Conservation (phyloP, 2,329 filamentous ascomycete species). For the Teratosphaeria pseudoeucalypti region DNA sequence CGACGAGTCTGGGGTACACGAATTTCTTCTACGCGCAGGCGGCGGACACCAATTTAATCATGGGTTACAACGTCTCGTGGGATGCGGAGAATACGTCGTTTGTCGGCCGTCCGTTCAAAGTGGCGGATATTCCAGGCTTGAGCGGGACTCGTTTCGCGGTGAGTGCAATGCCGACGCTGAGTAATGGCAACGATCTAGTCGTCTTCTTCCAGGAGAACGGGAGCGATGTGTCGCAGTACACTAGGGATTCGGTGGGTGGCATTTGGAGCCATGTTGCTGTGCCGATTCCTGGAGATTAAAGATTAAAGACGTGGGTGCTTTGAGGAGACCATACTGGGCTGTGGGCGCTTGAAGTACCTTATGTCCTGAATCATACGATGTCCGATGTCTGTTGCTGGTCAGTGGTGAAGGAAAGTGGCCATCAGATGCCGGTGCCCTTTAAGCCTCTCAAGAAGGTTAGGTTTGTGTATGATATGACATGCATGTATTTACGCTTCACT, state of each 20-base stretch:
- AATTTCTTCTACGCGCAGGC: slow-evolving; percentile 34
- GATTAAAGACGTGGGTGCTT: neutral
- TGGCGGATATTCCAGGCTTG: slow-evolving; percentile 26
- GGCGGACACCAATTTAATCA: slow-evolving; percentile 23
- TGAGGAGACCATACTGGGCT: neutral
- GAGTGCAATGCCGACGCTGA: slow-evolving; percentile 20
- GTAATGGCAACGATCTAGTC: slow-evolving; percentile 15
- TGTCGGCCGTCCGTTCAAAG: slow-evolving; percentile 22
- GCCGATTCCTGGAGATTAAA: neutral
- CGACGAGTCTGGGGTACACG: slow-evolving; percentile 32
- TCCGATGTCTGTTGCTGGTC: too few species aligned
- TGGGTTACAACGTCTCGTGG: slow-evolving; percentile 31
- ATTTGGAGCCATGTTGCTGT: slow-evolving; percentile 15
- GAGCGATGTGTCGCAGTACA: slow-evolving; percentile 19
- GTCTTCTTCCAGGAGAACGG: slow-evolving; percentile 26
- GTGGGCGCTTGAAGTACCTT: too few species aligned
- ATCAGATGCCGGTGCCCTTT: too few species aligned
- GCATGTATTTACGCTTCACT: too few species aligned
- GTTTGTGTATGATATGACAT: too few species aligned
- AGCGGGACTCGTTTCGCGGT: slow-evolving; percentile 32
- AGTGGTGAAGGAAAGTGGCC: too few species aligned
- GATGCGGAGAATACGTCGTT: slow-evolving; percentile 30
- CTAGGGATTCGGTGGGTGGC: slow-evolving; percentile 21
- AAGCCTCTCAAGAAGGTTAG: too few species aligned
- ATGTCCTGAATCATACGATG: too few species aligned